phyloP scores from a whole-genome alignment of 2,329 filamentous ascomycete species.

The Cadophora malorum region DNA sequence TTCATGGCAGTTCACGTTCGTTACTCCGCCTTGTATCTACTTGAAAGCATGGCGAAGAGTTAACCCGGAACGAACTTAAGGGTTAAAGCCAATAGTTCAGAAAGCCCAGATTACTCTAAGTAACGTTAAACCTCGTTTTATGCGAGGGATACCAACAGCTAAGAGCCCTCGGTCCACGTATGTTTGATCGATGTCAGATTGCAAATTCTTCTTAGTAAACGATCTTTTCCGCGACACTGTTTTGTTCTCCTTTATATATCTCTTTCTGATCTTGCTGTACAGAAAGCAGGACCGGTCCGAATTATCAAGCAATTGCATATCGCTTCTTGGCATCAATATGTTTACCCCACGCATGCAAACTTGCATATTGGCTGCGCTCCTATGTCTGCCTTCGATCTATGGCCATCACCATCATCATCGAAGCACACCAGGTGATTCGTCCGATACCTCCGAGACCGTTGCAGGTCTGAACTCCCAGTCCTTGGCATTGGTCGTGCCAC shows the following conservation, averaged over 20 bases:
- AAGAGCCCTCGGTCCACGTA: constrained; percentile 17
- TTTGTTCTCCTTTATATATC: constrained; percentile 16
- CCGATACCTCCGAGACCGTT: constrained; percentile 10
- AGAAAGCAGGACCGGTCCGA: not conserved
- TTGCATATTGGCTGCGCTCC: constrained; percentile 24
- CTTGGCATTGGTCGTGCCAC: constrained; percentile 13
- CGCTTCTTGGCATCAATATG: constrained; percentile 22
- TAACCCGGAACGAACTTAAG: constrained; percentile 14
- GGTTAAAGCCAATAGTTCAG: constrained; percentile 21
- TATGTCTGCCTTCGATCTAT: constrained; percentile 26
- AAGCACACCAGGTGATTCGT: constrained; percentile 3
- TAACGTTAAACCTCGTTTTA: constrained; percentile 21
- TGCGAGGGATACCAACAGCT: constrained; percentile 9
- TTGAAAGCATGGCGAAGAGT: not conserved
- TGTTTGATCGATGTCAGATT: constrained; percentile 10
- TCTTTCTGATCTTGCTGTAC: not conserved
- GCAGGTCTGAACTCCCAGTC: constrained; percentile 29
- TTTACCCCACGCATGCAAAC: constrained; percentile 19
- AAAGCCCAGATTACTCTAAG: constrained; percentile 19
- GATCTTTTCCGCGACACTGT: not conserved
- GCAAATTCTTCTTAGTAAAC: not conserved
- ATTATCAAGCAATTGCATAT: constrained; percentile 8
- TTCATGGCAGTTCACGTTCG: not conserved
- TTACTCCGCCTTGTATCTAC: constrained; percentile 2
- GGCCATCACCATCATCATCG: constrained; percentile 25